Base-by-base conservation (phyloP, 768 basidiomycete species). In the Psilocybe cubensis region DNA sequence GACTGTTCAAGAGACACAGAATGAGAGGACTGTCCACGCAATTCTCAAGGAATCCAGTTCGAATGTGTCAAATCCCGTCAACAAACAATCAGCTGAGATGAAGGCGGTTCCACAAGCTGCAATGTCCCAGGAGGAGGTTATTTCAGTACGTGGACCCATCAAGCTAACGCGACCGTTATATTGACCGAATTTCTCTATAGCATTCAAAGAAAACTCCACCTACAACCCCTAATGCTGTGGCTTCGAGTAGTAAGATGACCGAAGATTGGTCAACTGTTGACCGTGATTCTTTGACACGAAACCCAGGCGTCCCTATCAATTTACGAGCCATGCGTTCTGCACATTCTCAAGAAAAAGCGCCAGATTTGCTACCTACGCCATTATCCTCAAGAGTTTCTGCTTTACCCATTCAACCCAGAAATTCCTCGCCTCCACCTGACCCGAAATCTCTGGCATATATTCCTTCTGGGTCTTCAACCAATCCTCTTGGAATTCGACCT, bases 401-500 rank as follows among this genome's bases (percentile, higher is more conserved):
- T 35, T 23, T 17, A 57, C 49, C 62, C 27, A 6, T 23, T 20
- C 35, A 44, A 11, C 17, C 31, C n/a, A 38, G 51, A 23, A 42
- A 28, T 10, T 49, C 48, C n/a, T 66, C 70, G 10, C 63, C 75
- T 40, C 68, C 72, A n/a, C 78, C 73, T 12, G 75, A 75, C 35
- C 65, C 69, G 6, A 76, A 73, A 59, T 61, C 72, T 2, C 53
- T 79, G 21, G 75, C 73, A 1, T 75, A 73, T 57, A 75, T 79
- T 29, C 63, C 76, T n/a, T 62, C 71, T 6, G 78, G 77, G 10
- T 74, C 82, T 8, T 65, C 75, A 23, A 77, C 57, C 0, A 87
- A 87, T 64, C 84, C 85, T 21, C 67, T 87, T 38, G 76, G 74
- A 45, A 86, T 87, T 52, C 74, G 77, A 23, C 83, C 86, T 12